These are phyloP conservation scores for Gonapodya sp. DNA, from an alignment of 192 early-diverging fungal species.

Conservation along the genomic window DNA sequence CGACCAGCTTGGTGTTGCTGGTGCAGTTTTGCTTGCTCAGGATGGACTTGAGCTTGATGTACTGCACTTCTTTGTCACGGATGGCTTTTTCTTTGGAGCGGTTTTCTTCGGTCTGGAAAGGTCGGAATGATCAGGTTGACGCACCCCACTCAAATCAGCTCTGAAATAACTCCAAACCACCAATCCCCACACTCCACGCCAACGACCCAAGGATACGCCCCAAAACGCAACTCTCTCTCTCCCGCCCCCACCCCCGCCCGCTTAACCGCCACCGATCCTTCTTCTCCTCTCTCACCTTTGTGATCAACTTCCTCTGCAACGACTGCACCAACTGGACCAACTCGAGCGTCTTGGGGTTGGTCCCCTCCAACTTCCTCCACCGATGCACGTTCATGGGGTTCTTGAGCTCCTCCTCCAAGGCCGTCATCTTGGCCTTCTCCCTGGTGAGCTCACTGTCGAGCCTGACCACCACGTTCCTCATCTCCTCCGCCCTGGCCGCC, in stretches of 20 bases:
- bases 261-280: too few species aligned
- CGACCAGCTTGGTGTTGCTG: slow-evolving; percentile 18
- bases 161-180: too few species aligned
- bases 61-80: slow-evolving; percentile 39
- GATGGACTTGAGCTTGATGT: slow-evolving; percentile 45
- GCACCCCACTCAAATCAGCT: background rate
- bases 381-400: slow-evolving; percentile 56
- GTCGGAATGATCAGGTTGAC: background rate
- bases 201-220: background rate
- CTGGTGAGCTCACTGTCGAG: slow-evolving; percentile 33
- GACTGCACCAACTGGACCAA: slow-evolving; percentile 48
- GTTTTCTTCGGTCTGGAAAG: slow-evolving; percentile 32
- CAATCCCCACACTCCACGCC: background rate
- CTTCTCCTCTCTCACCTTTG: too few species aligned
- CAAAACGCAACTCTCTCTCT: background rate
- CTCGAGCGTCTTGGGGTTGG: slow-evolving; percentile 44
- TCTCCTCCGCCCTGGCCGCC: slow-evolving; percentile 17
- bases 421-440: slow-evolving; percentile 39
- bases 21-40: slow-evolving; percentile 41
- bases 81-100: slow-evolving; percentile 38
- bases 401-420: slow-evolving; percentile 47
- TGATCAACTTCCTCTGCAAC: slow-evolving; percentile 48
- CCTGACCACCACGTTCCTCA: slow-evolving; percentile 25
- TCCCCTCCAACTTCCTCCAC: slow-evolving; percentile 52
- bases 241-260: background rate